phyloP scores from a whole-genome alignment of 192 early-diverging fungal species.

The Lobosporangium transversale region DNA sequence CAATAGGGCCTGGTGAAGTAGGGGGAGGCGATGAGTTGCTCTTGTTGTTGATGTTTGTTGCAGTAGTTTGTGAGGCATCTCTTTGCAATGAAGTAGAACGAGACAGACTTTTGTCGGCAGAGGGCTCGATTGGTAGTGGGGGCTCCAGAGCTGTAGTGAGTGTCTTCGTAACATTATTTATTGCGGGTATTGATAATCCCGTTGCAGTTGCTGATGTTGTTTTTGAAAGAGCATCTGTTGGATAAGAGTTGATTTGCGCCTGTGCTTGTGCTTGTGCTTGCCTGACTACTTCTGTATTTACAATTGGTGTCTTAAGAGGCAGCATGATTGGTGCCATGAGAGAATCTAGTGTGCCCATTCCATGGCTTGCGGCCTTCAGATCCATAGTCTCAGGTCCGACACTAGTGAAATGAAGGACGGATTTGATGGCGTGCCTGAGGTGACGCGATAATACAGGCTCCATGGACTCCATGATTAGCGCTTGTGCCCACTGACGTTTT shows the following conservation, averaged over 20 bases:
- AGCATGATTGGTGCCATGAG: slow-evolving; percentile 22
- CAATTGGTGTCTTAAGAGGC: neutral
- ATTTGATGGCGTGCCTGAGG: slow-evolving; percentile 37
- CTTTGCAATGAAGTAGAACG: neutral
- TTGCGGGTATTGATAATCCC: neutral
- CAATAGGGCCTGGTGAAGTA: slow-evolving; percentile 11
- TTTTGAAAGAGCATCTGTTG: too few relatives aligned
- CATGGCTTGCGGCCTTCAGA: slow-evolving; percentile 22
- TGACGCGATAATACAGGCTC: slow-evolving; percentile 38
- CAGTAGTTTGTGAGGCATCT: neutral
- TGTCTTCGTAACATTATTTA: neutral
- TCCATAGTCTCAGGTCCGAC: slow-evolving; percentile 49
- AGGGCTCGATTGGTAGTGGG: neutral
- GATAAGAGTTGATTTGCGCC: too few relatives aligned
- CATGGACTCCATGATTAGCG: slow-evolving; percentile 37
- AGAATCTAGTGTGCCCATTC: slow-evolving; percentile 15
- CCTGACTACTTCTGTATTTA: neutral
- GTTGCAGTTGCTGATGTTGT: neutral
- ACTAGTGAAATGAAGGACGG: slow-evolving; percentile 43
- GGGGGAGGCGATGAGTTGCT: too few relatives aligned
- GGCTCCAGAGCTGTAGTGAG: neutral
- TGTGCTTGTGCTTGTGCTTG: neutral
- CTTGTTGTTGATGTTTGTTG: neutral
- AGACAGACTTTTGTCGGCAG: neutral
- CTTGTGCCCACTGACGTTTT: slow-evolving; percentile 41